These are phyloP conservation scores for Sonneratia alba DNA, from an alignment of 345 rosid genomes.

Conservation along the genomic window DNA sequence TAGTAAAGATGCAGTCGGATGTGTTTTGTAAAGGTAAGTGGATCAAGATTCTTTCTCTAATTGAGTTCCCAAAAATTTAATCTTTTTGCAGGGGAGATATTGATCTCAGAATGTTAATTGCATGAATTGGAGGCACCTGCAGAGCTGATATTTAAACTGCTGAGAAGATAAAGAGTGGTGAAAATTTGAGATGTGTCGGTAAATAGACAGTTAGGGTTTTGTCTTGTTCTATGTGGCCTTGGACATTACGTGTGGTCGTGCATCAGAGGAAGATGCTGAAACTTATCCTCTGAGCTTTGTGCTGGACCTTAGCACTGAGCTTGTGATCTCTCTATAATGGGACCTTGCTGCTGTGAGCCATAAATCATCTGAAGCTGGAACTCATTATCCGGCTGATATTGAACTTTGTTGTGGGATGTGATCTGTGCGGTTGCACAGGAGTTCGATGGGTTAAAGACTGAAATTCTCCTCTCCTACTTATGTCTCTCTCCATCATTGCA, in stretches of 20 bases:
- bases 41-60: neutral
- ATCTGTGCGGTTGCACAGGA: too few species aligned
- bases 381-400: too few species aligned
- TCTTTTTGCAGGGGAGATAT: slow-evolving; percentile 31
- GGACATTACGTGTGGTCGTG: neutral
- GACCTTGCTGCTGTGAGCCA: neutral
- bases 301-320: neutral
- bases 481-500: too few species aligned
- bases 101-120: slow-evolving; percentile 7
- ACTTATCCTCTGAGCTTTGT: neutral
- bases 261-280: neutral
- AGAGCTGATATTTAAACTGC: neutral
- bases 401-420: too few species aligned
- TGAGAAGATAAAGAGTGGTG: neutral
- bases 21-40: slow-evolving; percentile 27
- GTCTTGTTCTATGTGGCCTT: neutral
- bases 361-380: too few species aligned
- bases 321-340: neutral
- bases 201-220: neutral
- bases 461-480: too few species aligned
- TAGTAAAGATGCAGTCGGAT: neutral
- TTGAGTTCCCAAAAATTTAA: neutral
- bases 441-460: too few species aligned
- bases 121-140: neutral
- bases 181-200: neutral